Evolutionary conservation across 164 flowering plant genomes (phyloP).

Genomic region (Stephania yunnanensis): DNA sequence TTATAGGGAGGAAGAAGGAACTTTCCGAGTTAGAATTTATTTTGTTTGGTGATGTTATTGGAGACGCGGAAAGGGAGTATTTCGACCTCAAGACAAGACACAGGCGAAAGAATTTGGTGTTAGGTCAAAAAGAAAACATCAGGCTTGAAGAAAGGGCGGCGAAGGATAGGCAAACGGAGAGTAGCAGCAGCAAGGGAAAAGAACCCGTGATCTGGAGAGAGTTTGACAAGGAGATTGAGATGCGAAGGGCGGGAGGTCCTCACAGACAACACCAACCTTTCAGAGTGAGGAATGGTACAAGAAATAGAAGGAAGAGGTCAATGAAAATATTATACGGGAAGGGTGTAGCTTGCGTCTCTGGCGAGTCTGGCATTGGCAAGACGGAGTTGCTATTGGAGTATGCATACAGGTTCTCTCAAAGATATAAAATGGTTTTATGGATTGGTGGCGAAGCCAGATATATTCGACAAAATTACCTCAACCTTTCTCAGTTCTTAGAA

Average conservation of each 20-base stretch:
- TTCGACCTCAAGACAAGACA: conserved; percentile 76
- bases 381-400: conserved; percentile 88
- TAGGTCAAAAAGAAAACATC: conserved; percentile 45
- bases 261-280: conserved; percentile 25
- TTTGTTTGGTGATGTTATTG: conserved; percentile 74
- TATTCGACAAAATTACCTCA: conserved; percentile 81
- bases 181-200: conserved; percentile 55
- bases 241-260: conserved; percentile 50
- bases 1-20: conserved; percentile 88
- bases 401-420: conserved; percentile 73
- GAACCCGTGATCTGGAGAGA: conserved; percentile 88
- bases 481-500: conserved; percentile 66
- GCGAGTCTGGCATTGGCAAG: conserved; percentile 92
- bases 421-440: conserved; percentile 95
- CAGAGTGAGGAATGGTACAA: conserved; percentile 36
- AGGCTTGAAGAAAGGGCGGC: conserved; percentile 32
- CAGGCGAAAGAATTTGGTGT: conserved; percentile 48
- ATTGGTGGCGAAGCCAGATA: conserved; percentile 83
- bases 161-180: conserved; percentile 27
- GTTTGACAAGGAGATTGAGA: conserved; percentile 88
- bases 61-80: conserved; percentile 74
- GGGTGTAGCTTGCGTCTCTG: conserved; percentile 89
- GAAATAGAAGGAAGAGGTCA: conserved; percentile 44
- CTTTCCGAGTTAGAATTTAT: conserved; percentile 79
- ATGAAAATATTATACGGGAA: conserved; percentile 65